Base-by-base conservation (phyloP, 2,329 filamentous ascomycete genomes). In the Hypomyces rosellus region DNA sequence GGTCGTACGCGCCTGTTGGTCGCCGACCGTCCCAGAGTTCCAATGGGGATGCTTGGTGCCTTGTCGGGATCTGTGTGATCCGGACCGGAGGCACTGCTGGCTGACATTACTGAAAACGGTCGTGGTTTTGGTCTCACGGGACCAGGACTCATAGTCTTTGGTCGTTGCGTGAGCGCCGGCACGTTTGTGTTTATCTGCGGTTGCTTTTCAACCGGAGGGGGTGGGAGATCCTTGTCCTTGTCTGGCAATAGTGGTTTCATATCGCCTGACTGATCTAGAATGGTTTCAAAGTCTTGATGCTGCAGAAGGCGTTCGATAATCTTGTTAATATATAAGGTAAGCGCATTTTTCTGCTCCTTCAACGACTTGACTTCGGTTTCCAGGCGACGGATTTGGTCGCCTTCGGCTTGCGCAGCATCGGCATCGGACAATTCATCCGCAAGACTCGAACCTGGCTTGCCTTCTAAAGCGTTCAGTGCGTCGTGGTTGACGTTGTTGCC, bases 261-360 rank as follows among this genome's bases (percentile, higher is more conserved):
- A 50, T 85, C 81, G 46, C 81, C 81, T 8, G 86, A 88, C 67
- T 89, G 87, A 65, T 95, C 89, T 38, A 96, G 77, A 54, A 97
- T 95, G 55, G 89, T 84, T 71, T 99, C 92, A 59, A 96, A 97
- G 59, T 95, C 91, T 63, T 95, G 88, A 69, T 96, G 88, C 65
- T 95, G 88, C 55, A 99, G 79, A 41, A 99, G 81, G 50, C 93
- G 87, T 67, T 93, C 93, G 66, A 99, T 96, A 67, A 99, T 97
- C 73, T 93, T 95, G 80, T 97, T 96, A 75, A 99, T 96, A 74
- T 99, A 99, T 57, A 97, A 76, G 20, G 90, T 95, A 60, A 99
- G 76, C 30, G 93, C 93, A 74, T 97, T 97, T 76, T 99, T 97
- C 74, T 96, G 86, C 66, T 96, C 92, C 71, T 88, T 92, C 60